Evolutionary conservation across 2,329 filamentous ascomycete species (phyloP).

Genomic region (Aspergillus alliaceus): DNA sequence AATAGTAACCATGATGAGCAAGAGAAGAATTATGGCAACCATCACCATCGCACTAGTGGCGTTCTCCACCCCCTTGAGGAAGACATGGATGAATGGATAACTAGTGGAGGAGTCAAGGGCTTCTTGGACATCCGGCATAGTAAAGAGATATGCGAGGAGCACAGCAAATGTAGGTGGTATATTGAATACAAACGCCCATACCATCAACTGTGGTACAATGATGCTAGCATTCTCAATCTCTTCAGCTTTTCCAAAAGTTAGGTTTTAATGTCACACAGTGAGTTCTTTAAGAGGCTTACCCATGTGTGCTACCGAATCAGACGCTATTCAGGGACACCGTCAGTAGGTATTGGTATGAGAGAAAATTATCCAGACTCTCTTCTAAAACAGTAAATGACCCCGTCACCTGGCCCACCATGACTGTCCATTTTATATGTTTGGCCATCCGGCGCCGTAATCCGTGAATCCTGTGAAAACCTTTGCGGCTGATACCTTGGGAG

Average conservation of each 20-base stretch:
- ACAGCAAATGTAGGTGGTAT: slow-evolving; percentile 19
- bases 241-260: neutral
- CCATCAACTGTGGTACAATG: slow-evolving; percentile 7
- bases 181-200: slow-evolving; percentile 4
- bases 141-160: slow-evolving; percentile 46
- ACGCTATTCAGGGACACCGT: neutral
- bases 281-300: no score
- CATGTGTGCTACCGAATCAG: slow-evolving; percentile 1
- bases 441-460: slow-evolving; percentile 1
- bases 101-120: slow-evolving; percentile 42
- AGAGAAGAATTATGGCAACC: slow-evolving; percentile 42
- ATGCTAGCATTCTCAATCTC: slow-evolving; percentile 9
- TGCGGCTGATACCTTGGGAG: neutral
- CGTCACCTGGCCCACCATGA: slow-evolving; percentile 1
- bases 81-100: slow-evolving; percentile 51
- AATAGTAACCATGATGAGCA: slow-evolving; percentile 41
- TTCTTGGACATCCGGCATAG: slow-evolving; percentile 27
- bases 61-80: slow-evolving; percentile 29
- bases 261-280: no score
- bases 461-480: neutral
- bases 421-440: neutral
- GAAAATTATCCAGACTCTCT: no score
- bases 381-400: neutral
- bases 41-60: slow-evolving; percentile 26
- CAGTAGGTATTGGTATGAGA: no score